Base-by-base conservation (phyloP, 352 stramenopile species). In the Phytophthora nicotianae region DNA sequence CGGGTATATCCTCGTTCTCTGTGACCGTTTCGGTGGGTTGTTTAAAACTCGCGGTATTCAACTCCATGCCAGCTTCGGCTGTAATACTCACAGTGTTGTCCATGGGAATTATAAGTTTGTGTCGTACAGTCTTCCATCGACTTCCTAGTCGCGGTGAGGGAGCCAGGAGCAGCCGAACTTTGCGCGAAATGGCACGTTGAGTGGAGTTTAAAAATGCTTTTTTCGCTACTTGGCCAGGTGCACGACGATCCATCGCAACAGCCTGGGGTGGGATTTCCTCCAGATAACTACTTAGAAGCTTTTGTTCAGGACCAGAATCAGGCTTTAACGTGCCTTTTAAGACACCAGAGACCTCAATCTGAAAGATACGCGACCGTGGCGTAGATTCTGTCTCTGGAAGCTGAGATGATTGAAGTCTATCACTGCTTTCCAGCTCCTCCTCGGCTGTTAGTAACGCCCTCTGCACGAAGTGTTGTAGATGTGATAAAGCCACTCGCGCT, bases 401-500 rank as follows among this genome's bases (percentile, higher is more conserved):
- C 24, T 7, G 24, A 29, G 4, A 33, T 13, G 27, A 14, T 8
- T 7, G 27, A 8, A 8, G 27, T 13, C 8, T 33, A 23, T 21
- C 37, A 21, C 33, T 41, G 13, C 38, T 17, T 1, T 58, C 45
- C 17, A 60, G 38, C 19, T 65, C 48, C 17, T 77, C 68, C 21
- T 77, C 68, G 1, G 74, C 61, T 0, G 38, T 35, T 9, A 80
- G 45, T 7, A 80, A 16, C 6, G 74, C 71, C 23, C 58, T 73
- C 21, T 77, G 60, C 1, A 74, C 64, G 8, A 60, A 70, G 13
- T 64, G 48, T 35, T 70, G 65, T 3, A 82, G 35, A 37, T 80
- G 67, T 11, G 53, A 20, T n/a, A 76, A 45, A 1, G 63, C 43
- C 2, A 79, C 52, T 6, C 23, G 50, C 3, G 16, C 17, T 7